A percentile compares a stretch with the other conserved stretches of the same genome.
Conservation (phyloP, 805 yeast species). For the Wickerhamomyces rabaulensis region DNA sequence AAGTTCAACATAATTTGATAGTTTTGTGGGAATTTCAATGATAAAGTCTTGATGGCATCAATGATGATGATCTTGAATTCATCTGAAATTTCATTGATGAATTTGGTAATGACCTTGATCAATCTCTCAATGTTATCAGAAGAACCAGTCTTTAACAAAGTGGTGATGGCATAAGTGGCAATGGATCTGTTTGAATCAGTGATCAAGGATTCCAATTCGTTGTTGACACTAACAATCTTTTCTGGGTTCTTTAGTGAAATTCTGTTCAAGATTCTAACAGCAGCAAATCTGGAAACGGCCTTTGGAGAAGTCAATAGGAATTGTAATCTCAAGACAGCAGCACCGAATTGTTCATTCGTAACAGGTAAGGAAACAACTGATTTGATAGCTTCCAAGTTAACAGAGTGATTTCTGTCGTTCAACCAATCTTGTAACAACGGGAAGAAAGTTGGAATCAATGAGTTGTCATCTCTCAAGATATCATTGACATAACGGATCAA, state of each 20-base stretch:
- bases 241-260: conserved; percentile 80
- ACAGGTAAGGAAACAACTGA: conserved; percentile 36
- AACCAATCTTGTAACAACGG: conserved; percentile 67
- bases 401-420: conserved; percentile 80
- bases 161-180: conserved; percentile 95
- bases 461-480: conserved; percentile 66
- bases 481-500: conserved; percentile 77
- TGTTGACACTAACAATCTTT: conserved; percentile 70
- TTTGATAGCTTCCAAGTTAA: conserved; percentile 88
- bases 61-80: conserved; percentile 93
- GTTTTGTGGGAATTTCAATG: conserved; percentile 89
- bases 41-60: conserved; percentile 89
- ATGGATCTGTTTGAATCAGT: conserved; percentile 86
- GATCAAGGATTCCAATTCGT: conserved; percentile 81
- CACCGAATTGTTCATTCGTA: conserved; percentile 58
- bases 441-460: conserved; percentile 50
- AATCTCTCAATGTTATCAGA: conserved; percentile 84
- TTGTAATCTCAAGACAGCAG: conserved; percentile 71
- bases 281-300: conserved; percentile 86
- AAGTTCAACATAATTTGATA: conserved; percentile 78
- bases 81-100: conserved; percentile 91
- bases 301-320: conserved; percentile 81
- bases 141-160: conserved; percentile 91
- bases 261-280: conserved; percentile 83
- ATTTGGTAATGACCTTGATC: conserved; percentile 78